Evolutionary conservation across 495 filamentous ascomycete genomes (phyloP).

Genomic region (Ramalina intermedia): DNA sequence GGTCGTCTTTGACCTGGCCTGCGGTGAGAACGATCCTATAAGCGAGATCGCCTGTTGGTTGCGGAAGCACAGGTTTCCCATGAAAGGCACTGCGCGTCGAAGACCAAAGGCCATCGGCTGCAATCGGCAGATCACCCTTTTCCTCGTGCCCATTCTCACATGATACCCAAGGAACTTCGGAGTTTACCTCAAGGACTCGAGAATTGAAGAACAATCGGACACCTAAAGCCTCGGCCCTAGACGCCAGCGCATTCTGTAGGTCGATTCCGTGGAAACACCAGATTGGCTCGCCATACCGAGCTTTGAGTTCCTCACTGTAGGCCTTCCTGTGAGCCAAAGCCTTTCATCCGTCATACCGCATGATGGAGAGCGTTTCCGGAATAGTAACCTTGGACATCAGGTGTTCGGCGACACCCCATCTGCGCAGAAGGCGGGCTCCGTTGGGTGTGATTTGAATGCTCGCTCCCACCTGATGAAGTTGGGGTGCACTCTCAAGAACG

Average conservation of each 20-base stretch:
- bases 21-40: constrained; percentile 46
- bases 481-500: constrained; percentile 47
- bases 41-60: constrained; percentile 52
- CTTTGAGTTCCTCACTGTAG: constrained; percentile 28
- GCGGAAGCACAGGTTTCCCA: constrained; percentile 27
- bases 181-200: constrained; percentile 26
- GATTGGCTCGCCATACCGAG: constrained; percentile 34
- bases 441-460: constrained; percentile 47
- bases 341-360: constrained; percentile 39
- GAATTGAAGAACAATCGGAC: constrained; percentile 29
- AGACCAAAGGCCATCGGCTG: constrained; percentile 44
- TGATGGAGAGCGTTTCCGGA: constrained; percentile 38
- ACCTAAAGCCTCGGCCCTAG: constrained; percentile 35
- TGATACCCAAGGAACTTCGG: constrained; percentile 15
- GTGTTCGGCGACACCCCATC: constrained; percentile 35
- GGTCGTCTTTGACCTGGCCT: constrained; percentile 36
- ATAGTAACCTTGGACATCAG: constrained; percentile 33
- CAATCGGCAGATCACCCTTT: constrained; percentile 39
- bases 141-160: constrained; percentile 21
- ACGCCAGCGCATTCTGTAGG: constrained; percentile 38
- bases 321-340: constrained; percentile 35
- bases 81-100: constrained; percentile 33
- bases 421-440: constrained; percentile 34
- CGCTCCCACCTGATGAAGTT: constrained; percentile 42
- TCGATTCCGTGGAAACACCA: constrained; percentile 45